Percentiles rank a stretch among this genome's conserved stretches.
phyloP scores from a whole-genome alignment of 148 eudicot species.

The Persicaria tinctoria region DNA sequence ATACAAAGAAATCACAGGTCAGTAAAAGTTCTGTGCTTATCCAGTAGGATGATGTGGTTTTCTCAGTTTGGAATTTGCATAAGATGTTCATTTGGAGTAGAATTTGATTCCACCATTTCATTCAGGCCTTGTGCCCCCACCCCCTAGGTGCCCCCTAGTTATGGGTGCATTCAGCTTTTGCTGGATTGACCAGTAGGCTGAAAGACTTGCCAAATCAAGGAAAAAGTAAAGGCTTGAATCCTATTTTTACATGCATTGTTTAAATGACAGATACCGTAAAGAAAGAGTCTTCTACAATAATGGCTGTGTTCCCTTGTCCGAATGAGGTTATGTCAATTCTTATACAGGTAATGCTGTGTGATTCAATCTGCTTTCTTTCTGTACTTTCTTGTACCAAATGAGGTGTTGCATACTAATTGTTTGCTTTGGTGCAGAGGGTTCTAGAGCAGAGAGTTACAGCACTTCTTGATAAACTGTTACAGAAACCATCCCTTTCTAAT shows the following conservation, averaged over 20 bases:
- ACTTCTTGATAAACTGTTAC: conserved; percentile 83
- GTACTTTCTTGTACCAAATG: not conserved
- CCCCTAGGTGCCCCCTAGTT: not conserved
- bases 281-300: conserved; percentile 95
- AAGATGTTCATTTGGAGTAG: not conserved
- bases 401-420: not conserved
- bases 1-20: conserved; percentile 97
- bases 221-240: not conserved
- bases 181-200: not conserved
- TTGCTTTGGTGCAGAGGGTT: conserved; percentile 61
- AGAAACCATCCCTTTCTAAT: conserved; percentile 74
- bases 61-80: not conserved
- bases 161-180: not conserved
- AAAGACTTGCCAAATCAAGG: too few relatives aligned
- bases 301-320: conserved; percentile 96
- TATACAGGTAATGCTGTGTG: conserved; percentile 61
- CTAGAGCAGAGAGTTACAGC: conserved; percentile 92
- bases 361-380: not conserved
- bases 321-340: conserved; percentile 98
- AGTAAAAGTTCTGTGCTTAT: not conserved
- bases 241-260: not conserved
- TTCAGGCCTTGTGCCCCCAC: too few relatives aligned
- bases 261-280: conserved; percentile 74
- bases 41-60: not conserved
- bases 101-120: not conserved